These are phyloP conservation scores for Coccinonectria pachysandricola DNA, from an alignment of 2,329 filamentous ascomycete genomes.

Conservation along the genomic window DNA sequence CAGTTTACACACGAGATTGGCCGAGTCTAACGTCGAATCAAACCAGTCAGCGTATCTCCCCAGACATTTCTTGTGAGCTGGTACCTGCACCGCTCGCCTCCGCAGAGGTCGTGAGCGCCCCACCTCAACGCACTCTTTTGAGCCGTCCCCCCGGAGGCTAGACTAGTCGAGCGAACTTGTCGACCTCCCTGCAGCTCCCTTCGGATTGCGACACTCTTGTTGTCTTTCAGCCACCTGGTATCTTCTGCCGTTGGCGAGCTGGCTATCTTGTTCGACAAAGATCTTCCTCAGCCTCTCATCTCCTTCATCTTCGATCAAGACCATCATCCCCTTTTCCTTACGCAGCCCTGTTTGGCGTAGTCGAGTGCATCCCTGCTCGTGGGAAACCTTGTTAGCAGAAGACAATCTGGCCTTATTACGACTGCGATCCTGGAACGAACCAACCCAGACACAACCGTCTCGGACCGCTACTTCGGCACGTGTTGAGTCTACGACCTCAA, in stretches of 20 bases:
- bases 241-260: constrained; percentile 20
- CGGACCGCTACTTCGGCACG: constrained; percentile 5
- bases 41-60: constrained; percentile 2
- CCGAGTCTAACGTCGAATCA: too few species aligned
- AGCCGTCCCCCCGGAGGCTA: too few species aligned
- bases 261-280: constrained; percentile 10
- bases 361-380: constrained; percentile 9
- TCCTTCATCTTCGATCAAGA: constrained; percentile 8
- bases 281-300: constrained; percentile 9
- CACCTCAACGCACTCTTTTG: constrained; percentile 9
- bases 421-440: constrained; percentile 10
- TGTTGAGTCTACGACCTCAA: too few species aligned
- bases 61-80: too few species aligned
- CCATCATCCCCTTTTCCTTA: constrained; percentile 1
- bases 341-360: constrained; percentile 2
- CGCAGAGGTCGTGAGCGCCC: constrained; percentile 4
- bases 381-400: constrained; percentile 14
- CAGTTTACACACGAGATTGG: too few species aligned
- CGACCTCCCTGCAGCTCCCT: constrained; percentile 18
- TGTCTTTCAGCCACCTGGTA: constrained; percentile 25
- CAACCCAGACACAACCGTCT: constrained; percentile 6
- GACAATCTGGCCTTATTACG: constrained; percentile 25
- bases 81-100: constrained; percentile 1
- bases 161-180: constrained; percentile 10
- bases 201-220: constrained; percentile 18